phyloP scores from a whole-genome alignment of 1,284 basidiomycete genomes.

The Irpex sp. region DNA sequence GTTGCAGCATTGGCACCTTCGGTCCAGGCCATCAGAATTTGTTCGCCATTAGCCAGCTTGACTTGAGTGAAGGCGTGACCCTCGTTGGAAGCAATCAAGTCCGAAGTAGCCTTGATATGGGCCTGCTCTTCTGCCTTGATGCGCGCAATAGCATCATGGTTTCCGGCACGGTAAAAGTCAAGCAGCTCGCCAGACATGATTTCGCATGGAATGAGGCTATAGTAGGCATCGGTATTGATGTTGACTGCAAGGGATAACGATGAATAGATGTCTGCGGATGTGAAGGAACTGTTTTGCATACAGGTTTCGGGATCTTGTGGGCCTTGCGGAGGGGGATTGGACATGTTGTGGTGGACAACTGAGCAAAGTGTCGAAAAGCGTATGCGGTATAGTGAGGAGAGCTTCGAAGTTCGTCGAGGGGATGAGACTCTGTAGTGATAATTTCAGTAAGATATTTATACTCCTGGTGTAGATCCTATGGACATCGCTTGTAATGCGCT shows the following conservation, averaged over 20 bases:
- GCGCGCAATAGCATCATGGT: not conserved
- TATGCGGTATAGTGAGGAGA: no score
- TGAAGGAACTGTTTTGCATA: not conserved
- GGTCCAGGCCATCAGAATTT: not conserved
- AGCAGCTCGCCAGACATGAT: not conserved
- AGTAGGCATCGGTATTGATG: not conserved
- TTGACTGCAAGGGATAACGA: not conserved
- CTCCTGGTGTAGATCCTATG: no score
- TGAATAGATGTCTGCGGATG: not conserved
- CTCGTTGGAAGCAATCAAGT: not conserved
- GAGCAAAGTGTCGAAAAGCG: no score
- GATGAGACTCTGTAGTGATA: no score
- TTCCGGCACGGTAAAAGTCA: not conserved
- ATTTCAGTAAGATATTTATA: no score
- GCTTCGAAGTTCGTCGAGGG: no score
- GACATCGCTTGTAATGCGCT: no score
- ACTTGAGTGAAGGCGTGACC: not conserved
- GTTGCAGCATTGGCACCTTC: not conserved
- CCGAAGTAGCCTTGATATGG: not conserved
- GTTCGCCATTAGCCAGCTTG: not conserved
- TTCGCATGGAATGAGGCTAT: not conserved
- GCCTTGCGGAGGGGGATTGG: no score
- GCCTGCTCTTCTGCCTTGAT: not conserved
- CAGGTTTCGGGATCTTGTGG: no score
- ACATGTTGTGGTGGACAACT: no score